phyloP scores from a whole-genome alignment of 805 yeast species.

The Wickerhamomyces xylosicus region DNA sequence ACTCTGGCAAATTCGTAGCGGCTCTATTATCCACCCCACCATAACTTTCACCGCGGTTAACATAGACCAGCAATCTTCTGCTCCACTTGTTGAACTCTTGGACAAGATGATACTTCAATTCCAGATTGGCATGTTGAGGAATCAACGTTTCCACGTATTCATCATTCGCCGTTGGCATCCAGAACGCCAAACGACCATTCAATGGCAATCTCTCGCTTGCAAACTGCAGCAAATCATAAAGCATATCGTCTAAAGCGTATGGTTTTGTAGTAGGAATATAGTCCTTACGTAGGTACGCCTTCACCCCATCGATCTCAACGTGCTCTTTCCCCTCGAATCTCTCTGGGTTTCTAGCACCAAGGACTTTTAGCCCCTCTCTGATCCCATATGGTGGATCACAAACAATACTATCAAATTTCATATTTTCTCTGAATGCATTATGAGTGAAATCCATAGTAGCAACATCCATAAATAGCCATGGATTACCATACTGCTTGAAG shows the following conservation, averaged over 20 bases:
- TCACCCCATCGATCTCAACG: conserved; percentile 66
- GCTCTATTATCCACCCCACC: conserved; percentile 36
- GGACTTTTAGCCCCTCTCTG: conserved; percentile 86
- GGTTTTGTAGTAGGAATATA: conserved; percentile 92
- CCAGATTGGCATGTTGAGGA: conserved; percentile 70
- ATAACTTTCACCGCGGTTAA: conserved; percentile 47
- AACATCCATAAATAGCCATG: conserved; percentile 55
- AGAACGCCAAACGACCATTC: conserved; percentile 78
- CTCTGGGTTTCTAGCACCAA: conserved; percentile 71
- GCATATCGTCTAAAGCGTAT: conserved; percentile 63
- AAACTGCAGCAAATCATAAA: conserved; percentile 70
- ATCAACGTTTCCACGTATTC: conserved; percentile 58
- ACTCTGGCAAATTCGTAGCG: conserved; percentile 18
- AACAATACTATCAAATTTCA: conserved; percentile 68
- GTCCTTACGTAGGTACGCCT: conserved; percentile 68
- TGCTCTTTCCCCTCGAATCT: conserved; percentile 65
- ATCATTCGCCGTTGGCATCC: conserved; percentile 98
- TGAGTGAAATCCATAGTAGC: conserved; percentile 93
- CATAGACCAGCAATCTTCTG: conserved; percentile 72
- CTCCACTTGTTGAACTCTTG: conserved; percentile 95
- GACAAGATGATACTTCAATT: conserved; percentile 62
- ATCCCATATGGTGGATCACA: conserved; percentile 99
- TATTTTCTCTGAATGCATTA: conserved; percentile 56
- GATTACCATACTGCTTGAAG: conserved; percentile 63
- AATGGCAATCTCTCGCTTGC: conserved; percentile 61